Base-by-base conservation (phyloP, 139 green algal species). In the Mychonastes homosphaera region DNA sequence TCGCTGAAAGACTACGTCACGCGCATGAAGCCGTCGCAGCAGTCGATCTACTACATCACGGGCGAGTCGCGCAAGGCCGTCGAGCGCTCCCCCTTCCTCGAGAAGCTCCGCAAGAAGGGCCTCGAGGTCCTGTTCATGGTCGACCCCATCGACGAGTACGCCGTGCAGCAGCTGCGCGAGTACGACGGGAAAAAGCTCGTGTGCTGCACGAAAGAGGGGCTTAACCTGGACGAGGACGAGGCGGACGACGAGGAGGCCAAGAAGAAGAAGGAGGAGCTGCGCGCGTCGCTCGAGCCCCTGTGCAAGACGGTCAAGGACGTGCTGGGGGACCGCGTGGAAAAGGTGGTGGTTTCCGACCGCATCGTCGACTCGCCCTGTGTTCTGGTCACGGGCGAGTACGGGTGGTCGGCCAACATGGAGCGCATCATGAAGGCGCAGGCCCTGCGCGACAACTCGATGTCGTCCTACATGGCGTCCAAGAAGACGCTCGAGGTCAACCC, bases 401-500 rank as follows among this genome's bases (percentile, higher is more conserved):
- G 93, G 58, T 99, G 93, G 93, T 83, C 56, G 36, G 93, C 93
- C 49, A 99, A 99, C 87, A 98, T 99, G 93, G 93, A 99, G 85
- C 83, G 93, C 55, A 99, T 99, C 81, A 99, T 99, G 93, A 97
- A 97, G 84, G 93, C 93, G 10, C 92, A 96, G 78, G 93, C 93
- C 9, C 79, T 99, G 62, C 79, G 93, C 19, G 93, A 99, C 75
- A 89, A 81, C 79, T 82, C 66, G 73, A 97, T 98, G 93, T 77
- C 75, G 27, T 72, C 73, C 21, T 99, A 99, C 89, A 99, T 99
- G 93, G 82, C 75, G 40, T 79, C 51, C 64, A 98, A 98, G 88
- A 99, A 99, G 86, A 98, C 93, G 32, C 69, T 99, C 43, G 93
- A 99, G 82, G 91, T 99, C 80, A 99, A 99, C 80, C 87, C 93